These are phyloP conservation scores for Calonectria hawksworthii DNA, from an alignment of 2,329 filamentous ascomycete genomes.

Conservation along the genomic window DNA sequence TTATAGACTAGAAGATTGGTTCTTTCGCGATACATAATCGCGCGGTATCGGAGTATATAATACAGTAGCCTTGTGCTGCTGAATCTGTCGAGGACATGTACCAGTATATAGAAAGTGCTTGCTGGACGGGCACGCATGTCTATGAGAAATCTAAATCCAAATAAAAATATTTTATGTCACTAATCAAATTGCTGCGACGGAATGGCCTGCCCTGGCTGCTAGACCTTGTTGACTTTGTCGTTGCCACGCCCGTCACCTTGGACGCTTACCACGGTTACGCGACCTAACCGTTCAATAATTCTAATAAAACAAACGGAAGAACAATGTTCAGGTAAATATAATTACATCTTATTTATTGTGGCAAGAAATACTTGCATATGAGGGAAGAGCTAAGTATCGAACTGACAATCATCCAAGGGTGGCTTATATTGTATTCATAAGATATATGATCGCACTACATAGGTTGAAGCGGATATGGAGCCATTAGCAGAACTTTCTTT, in stretches of 20 bases:
- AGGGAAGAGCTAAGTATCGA: too few relatives aligned
- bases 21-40: not conserved
- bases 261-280: not conserved
- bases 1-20: not conserved
- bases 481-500: not conserved
- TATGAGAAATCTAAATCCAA: not conserved
- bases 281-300: too few relatives aligned
- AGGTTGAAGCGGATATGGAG: not conserved
- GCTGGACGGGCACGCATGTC: not conserved
- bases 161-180: not conserved
- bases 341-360: too few relatives aligned
- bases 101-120: not conserved
- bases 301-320: too few relatives aligned
- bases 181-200: not conserved
- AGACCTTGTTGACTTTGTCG: too few relatives aligned
- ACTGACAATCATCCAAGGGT: too few relatives aligned
- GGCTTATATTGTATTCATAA: not conserved
- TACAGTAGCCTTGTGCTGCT: not conserved
- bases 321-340: too few relatives aligned
- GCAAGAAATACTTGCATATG: too few relatives aligned
- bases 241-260: not conserved
- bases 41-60: not conserved
- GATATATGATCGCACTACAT: not conserved
- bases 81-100: not conserved
- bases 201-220: not conserved